Conservation (phyloP, 768 basidiomycete genomes). For the Mycena haematopus region DNA sequence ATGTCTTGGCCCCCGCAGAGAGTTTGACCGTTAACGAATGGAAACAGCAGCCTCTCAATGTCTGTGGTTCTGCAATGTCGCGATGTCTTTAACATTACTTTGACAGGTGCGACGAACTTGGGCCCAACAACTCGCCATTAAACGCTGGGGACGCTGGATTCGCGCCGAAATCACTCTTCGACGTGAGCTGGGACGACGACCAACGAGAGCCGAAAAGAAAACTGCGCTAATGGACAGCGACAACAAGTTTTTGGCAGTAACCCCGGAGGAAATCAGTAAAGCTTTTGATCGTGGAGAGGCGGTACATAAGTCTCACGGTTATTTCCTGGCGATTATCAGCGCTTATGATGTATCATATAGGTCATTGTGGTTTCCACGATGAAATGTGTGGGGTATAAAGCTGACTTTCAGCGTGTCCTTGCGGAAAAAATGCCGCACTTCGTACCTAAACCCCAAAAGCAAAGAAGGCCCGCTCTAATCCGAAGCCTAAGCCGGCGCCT, state of each 20-base stretch:
- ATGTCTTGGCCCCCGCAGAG: slow-evolving; percentile 21
- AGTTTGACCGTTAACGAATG: slow-evolving; percentile 38
- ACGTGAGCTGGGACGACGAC: slow-evolving; percentile 6
- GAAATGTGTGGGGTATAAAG: slow-evolving; percentile 16
- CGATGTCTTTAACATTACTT: background rate
- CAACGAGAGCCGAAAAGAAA: background rate
- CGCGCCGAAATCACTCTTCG: slow-evolving; percentile 11
- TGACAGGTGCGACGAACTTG: slow-evolving; percentile 14
- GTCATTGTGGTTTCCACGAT: slow-evolving; percentile 5
- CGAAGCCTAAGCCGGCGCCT: background rate
- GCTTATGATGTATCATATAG: background rate
- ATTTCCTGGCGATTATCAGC: background rate
- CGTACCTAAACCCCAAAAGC: slow-evolving; percentile 5
- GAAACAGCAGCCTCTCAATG: slow-evolving; percentile 21
- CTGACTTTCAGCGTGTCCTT: slow-evolving; percentile 14
- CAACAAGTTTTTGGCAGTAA: slow-evolving; percentile 4
- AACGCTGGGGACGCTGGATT: slow-evolving; percentile 7
- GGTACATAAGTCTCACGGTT: background rate
- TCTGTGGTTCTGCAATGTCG: background rate
- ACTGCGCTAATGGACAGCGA: background rate
- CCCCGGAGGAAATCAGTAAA: slow-evolving; percentile 10
- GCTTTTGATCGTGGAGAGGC: slow-evolving; percentile 18
- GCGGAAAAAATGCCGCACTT: slow-evolving; percentile 12
- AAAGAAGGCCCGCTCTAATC: background rate
- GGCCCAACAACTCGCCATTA: background rate